Evolutionary conservation across 2,329 filamentous ascomycete genomes (phyloP), one percentile per base, ranked within the genome.

Genomic region (Cercospora brassicicola): DNA sequence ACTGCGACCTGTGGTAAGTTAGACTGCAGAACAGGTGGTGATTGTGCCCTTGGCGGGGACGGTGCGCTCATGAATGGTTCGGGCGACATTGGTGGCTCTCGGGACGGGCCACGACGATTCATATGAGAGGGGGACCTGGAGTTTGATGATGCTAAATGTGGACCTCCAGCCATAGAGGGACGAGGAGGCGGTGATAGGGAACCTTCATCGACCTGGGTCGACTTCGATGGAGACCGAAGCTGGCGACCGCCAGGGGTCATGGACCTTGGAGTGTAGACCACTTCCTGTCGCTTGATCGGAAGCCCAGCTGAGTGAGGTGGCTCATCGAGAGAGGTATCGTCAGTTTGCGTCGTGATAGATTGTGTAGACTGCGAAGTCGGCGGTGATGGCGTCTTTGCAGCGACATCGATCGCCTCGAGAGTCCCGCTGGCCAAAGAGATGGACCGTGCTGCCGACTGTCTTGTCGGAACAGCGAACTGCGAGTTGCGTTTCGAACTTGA

Each of bases 371-470:
- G 56, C 26, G 66, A 68, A n/a, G 48, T 59, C 13, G 66, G 66
- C 13, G 62, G 66, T n/a, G 66, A 68, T 15, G 66, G 66, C n/a
- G 66, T 68, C 26, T 68, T 68, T 18, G 56, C 62, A 57, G 66
- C 66, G 36, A 65, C 59, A 7, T 68, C 66, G 15, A 64, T 68
- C 9, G 66, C 66, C n/a, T 68, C 66, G 4, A 68, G 53, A 9
- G 66, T 68, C 1, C 62, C 66, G 10, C 66, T 68, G n/a, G 66
- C 66, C 33, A 68, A 39, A 6, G 66, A 68, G 13, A 64, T 64
- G 9, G 66, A 65, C 4, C 66, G 66, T 10, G 62, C 20, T 15
- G 48, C 59, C 23, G 63, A 62, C 48, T 62, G 62, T 13, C 62
- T 26, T 23, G 64, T 59, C 9, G 64, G 55, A 15, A 28, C n/a